phyloP scores from a whole-genome alignment of 441 rosid genomes.

The Eruca vesicaria region DNA sequence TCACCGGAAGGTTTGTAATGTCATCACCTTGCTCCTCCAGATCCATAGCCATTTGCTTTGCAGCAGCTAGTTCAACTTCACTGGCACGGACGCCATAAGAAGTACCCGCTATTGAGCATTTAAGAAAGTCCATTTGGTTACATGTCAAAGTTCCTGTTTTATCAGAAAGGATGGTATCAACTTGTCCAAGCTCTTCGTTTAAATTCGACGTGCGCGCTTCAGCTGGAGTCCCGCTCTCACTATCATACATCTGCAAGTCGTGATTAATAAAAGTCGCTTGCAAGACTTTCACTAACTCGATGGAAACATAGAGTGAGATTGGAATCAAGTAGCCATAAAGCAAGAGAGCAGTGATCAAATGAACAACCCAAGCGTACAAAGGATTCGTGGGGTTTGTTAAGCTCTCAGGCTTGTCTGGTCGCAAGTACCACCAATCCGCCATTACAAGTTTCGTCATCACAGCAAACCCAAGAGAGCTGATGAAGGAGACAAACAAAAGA shows the following conservation, averaged over 20 bases:
- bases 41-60: conserved; percentile 53
- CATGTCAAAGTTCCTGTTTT: conserved; percentile 94
- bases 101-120: conserved; percentile 78
- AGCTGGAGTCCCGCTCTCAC: conserved; percentile 48
- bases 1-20: conserved; percentile 10
- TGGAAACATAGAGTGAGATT: conserved; percentile 82
- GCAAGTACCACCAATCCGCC: conserved; percentile 64
- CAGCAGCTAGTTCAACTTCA: conserved; percentile 72
- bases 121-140: conserved; percentile 82
- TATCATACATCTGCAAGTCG: conserved; percentile 64
- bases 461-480: conserved; percentile 50
- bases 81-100: conserved; percentile 58
- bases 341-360: conserved; percentile 60
- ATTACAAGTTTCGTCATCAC: conserved; percentile 39
- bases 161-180: conserved; percentile 71
- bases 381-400: conserved; percentile 50
- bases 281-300: conserved; percentile 73
- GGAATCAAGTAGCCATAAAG: conserved; percentile 85
- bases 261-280: conserved; percentile 72
- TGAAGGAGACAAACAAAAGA: conserved; percentile 55
- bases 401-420: conserved; percentile 31
- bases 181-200: conserved; percentile 87
- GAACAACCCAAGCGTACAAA: conserved; percentile 44
- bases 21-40: conserved; percentile 44
- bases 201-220: conserved; percentile 76